These are phyloP conservation scores for Athelia sp. DNA, from an alignment of 1,284 basidiomycete species.

Conservation along the genomic window DNA sequence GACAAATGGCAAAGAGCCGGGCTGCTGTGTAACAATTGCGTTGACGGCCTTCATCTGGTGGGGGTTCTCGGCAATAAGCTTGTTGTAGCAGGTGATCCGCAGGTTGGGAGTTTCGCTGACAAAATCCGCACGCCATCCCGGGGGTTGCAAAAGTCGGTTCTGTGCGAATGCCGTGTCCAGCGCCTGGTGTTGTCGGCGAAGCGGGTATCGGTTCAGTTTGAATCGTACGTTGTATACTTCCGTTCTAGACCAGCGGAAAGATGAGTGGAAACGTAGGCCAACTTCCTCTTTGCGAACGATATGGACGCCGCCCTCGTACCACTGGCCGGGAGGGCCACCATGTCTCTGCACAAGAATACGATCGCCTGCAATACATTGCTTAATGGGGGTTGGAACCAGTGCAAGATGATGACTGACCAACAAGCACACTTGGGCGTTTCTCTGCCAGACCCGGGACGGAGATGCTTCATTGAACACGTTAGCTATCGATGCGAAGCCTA, in stretches of 20 bases:
- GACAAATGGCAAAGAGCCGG: slow-evolving; percentile 50
- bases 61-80: slow-evolving; percentile 39
- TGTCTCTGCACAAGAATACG: slow-evolving; percentile 43
- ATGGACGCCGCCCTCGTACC: slow-evolving; percentile 58
- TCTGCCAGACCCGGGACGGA: slow-evolving; percentile 4
- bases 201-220: slow-evolving; percentile 46
- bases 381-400: not conserved
- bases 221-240: slow-evolving; percentile 46
- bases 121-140: slow-evolving; percentile 8
- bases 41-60: slow-evolving; percentile 51
- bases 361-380: slow-evolving; percentile 47
- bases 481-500: not conserved
- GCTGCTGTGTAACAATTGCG: slow-evolving; percentile 38
- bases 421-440: slow-evolving; percentile 5
- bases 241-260: slow-evolving; percentile 32
- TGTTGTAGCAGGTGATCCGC: slow-evolving; percentile 35
- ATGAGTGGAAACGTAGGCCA: slow-evolving; percentile 43
- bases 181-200: slow-evolving; percentile 53
- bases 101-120: slow-evolving; percentile 10
- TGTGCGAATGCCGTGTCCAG: slow-evolving; percentile 23
- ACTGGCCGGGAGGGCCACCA: slow-evolving; percentile 27
- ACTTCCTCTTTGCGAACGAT: slow-evolving; percentile 45
- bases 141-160: slow-evolving; percentile 38
- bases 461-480: not conserved
- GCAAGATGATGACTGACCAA: not conserved